phyloP scores from a whole-genome alignment of 163 green algal genomes.

The Scenedesmus sp. region DNA sequence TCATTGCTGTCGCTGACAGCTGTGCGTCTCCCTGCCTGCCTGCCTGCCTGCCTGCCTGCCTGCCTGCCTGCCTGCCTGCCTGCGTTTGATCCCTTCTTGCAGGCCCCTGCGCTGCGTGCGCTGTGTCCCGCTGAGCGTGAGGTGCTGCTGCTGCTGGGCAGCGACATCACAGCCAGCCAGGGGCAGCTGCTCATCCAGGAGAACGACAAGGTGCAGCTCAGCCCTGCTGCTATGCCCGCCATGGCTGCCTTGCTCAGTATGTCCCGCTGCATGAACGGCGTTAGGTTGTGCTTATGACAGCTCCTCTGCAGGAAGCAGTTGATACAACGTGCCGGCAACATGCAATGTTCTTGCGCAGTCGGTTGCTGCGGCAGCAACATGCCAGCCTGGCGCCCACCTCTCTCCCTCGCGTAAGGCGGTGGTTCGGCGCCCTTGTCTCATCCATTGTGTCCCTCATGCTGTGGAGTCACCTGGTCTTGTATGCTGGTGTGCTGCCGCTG shows the following conservation, averaged over 20 bases:
- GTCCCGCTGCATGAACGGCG: no score
- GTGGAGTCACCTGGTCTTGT: not conserved
- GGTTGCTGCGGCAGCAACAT: no score
- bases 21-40: not conserved
- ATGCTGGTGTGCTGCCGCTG: not conserved
- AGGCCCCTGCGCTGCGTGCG: conserved; percentile 39
- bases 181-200: conserved; percentile 52
- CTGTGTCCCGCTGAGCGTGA: conserved; percentile 54
- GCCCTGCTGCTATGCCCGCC: not conserved
- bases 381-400: no score
- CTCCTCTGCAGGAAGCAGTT: no score
- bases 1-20: no score
- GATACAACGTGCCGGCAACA: no score
- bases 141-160: conserved; percentile 60
- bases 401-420: no score
- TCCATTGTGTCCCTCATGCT: no score
- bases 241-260: not conserved
- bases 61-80: not conserved
- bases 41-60: not conserved
- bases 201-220: conserved; percentile 7
- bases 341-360: no score
- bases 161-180: conserved; percentile 7
- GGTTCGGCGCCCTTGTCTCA: no score
- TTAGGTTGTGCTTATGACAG: no score
- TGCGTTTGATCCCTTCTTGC: not conserved